phyloP scores from a whole-genome alignment of 2,329 filamentous ascomycete genomes.

The Sporothrix protearum region DNA sequence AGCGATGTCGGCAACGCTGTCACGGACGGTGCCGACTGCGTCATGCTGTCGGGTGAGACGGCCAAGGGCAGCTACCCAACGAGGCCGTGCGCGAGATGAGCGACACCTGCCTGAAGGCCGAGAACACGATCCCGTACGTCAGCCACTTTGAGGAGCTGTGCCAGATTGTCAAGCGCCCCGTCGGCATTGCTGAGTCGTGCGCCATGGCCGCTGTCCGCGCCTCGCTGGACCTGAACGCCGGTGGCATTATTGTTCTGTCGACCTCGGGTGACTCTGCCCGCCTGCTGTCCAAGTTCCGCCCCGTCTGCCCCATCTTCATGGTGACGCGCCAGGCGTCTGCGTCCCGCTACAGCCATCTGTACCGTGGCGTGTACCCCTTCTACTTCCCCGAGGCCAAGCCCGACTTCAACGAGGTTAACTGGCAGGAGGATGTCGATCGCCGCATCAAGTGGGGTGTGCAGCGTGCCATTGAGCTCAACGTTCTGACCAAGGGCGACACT shows the following conservation, averaged over 20 bases:
- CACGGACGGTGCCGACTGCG: slow-evolving; percentile 95
- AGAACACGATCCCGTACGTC: slow-evolving; percentile 96
- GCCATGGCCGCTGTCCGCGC: slow-evolving; percentile 96
- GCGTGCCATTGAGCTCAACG: slow-evolving; percentile 77
- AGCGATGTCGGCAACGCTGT: slow-evolving; percentile 98
- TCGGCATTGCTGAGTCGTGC: slow-evolving; percentile 86
- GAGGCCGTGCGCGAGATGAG: slow-evolving; percentile 98
- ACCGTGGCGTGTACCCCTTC: slow-evolving; percentile 98
- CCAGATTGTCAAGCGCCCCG: slow-evolving; percentile 75
- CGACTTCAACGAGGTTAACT: slow-evolving; percentile 87
- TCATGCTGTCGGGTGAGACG: slow-evolving; percentile 99
- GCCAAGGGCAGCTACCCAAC: slow-evolving; percentile 94
- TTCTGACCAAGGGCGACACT: slow-evolving; percentile 67
- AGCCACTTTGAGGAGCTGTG: slow-evolving; percentile 95
- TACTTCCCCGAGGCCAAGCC: slow-evolving; percentile 89
- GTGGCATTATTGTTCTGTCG: slow-evolving; percentile 92
- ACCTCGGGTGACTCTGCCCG: slow-evolving; percentile 94
- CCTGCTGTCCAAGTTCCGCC: slow-evolving; percentile 95
- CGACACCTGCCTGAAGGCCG: slow-evolving; percentile 92
- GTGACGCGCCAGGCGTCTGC: slow-evolving; percentile 83
- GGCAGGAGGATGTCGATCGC: slow-evolving; percentile 98
- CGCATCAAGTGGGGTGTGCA: slow-evolving; percentile 96
- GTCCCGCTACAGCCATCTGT: slow-evolving; percentile 87
- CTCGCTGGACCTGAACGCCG: slow-evolving; percentile 92
- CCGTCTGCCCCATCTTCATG: slow-evolving; percentile 99